Percentiles rank a stretch among this genome's conserved stretches.
phyloP scores from a whole-genome alignment of 768 basidiomycete species.

The Candolleomyces eurysporus region DNA sequence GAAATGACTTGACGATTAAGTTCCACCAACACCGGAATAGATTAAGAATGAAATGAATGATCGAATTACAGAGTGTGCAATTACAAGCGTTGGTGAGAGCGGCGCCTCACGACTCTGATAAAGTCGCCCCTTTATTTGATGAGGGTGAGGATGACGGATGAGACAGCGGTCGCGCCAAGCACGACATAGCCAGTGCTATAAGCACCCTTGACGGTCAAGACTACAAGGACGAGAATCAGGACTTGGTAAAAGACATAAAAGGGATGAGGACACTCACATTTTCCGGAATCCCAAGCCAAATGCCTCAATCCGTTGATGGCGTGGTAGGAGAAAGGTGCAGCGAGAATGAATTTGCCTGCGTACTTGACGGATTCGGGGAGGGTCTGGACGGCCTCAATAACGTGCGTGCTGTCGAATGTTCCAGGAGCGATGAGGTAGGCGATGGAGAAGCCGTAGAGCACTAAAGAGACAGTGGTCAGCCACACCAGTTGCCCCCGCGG shows the following conservation, averaged over 20 bases:
- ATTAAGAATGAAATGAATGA: background rate
- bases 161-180: constrained; percentile 71
- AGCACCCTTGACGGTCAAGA: constrained; percentile 74
- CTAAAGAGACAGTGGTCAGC: constrained; percentile 33
- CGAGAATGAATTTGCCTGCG: constrained; percentile 73
- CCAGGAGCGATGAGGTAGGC: constrained; percentile 82
- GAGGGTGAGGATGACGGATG: constrained; percentile 61
- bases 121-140: constrained; percentile 19
- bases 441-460: constrained; percentile 85
- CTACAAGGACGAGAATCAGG: constrained; percentile 37
- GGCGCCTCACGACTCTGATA: background rate
- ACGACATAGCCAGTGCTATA: constrained; percentile 85
- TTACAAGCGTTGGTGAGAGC: background rate
- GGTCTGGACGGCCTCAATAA: constrained; percentile 67
- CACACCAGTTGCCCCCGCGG: background rate
- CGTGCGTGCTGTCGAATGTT: constrained; percentile 74
- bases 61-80: background rate
- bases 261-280: constrained; percentile 57
- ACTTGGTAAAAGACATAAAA: background rate
- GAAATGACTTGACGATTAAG: background rate
- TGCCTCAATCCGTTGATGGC: constrained; percentile 88
- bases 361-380: constrained; percentile 80
- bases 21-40: background rate
- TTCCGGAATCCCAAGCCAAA: constrained; percentile 84
- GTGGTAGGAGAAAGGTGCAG: constrained; percentile 90